Conservation (phyloP, 2,329 filamentous ascomycete species). For the Arthrobotrys musiformis region DNA sequence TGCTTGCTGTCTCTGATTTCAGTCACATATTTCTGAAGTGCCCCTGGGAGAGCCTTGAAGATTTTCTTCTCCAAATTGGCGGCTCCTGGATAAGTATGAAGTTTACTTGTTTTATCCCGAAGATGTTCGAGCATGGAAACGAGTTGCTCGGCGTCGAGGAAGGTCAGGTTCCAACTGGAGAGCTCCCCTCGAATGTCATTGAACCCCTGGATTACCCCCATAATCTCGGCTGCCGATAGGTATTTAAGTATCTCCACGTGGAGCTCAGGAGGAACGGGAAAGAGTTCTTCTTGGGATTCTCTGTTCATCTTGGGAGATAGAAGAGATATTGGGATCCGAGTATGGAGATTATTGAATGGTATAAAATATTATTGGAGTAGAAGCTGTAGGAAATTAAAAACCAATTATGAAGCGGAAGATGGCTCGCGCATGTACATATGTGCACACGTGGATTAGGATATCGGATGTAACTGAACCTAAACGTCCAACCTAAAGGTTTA, state of each 20-base stretch:
- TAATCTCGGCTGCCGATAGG: neutral
- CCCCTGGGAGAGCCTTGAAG: neutral
- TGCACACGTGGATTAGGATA: too few relatives aligned
- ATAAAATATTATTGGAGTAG: neutral
- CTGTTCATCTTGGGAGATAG: neutral
- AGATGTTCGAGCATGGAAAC: slow-evolving; percentile 6
- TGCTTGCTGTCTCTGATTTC: neutral
- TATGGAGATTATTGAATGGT: neutral
- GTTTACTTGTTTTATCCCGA: neutral
- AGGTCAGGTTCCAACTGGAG: neutral
- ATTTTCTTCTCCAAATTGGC: slow-evolving; percentile 6
- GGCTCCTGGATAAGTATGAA: neutral
- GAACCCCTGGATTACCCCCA: neutral
- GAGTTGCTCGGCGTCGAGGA: slow-evolving; percentile 8
- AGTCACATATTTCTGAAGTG: neutral
- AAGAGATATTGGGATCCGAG: neutral
- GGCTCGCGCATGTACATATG: too few relatives aligned
- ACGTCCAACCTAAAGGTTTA: too few relatives aligned
- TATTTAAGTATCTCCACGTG: slow-evolving; percentile 3
- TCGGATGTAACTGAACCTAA: too few relatives aligned
- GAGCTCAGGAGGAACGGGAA: neutral
- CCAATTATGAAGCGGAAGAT: too few relatives aligned
- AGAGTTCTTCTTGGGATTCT: neutral
- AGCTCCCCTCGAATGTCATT: neutral
- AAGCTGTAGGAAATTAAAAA: too few relatives aligned